Base-by-base conservation (phyloP, 139 green algal genomes). In the Desmodesmus armatus region DNA sequence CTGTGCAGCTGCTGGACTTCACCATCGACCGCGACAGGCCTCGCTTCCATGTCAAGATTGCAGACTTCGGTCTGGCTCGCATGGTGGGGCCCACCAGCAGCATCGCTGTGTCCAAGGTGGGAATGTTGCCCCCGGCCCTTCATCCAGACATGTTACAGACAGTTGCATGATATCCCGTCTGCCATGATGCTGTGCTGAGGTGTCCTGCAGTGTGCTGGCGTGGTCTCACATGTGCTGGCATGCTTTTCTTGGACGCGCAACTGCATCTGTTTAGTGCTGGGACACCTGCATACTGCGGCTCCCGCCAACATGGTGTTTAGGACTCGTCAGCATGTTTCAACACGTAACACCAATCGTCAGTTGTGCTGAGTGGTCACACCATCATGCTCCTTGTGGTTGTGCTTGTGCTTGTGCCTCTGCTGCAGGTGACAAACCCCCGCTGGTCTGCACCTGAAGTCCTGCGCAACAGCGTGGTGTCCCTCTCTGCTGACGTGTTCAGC, bases 381-480 rank as follows among this genome's bases (percentile, higher is more conserved):
- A 33, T 29, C 11, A 33, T 69, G 60, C 60, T 33, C 35, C 37
- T 51, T 2, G 35, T 53, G 67, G 4, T 23, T 3, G 0, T 37
- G 37, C 13, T 15, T 51, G 1, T 75, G 37, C 0, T 31, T 13
- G 15, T 19, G 25, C n/a, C 2, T 17, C 89, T 88, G 53, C 85
- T 81, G 35, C 76, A 82, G 76, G 76, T 82, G 37, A 95, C 89
- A 65, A 95, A 95, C 82, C 90, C 92, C 13, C 71, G 90, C 43
- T 95, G 92, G 92, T 87, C 84, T 70, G 92, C 92, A 27, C 92
- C 92, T 0, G 92, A 95, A 86, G 87, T 93, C 40, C 89, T 92
- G 71, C 78, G 85, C 29, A 83, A 82, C 73, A 82, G 51, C 29
- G 27, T 29, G 35, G 77, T 92, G 17, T 80, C 77, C 21, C 49